These are phyloP conservation scores for Cetradonia linearis DNA, from an alignment of 495 filamentous ascomycete species.

Conservation along the genomic window DNA sequence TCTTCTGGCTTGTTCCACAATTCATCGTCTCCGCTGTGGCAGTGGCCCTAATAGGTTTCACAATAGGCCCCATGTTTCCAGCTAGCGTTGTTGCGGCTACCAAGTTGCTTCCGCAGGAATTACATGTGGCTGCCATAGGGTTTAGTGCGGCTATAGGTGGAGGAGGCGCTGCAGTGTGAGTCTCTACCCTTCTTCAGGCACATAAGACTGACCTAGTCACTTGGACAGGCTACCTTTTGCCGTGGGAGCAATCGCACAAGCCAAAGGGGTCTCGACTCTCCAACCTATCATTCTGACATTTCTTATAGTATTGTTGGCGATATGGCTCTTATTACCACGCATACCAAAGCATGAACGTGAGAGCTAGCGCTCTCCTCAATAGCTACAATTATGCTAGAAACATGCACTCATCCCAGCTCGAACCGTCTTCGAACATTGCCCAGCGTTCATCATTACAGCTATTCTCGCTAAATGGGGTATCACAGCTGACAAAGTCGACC, in stretches of 20 bases:
- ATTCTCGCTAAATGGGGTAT: constrained; percentile 4
- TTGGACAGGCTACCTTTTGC: constrained; percentile 57
- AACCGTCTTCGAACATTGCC: background rate
- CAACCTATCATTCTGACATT: constrained; percentile 67
- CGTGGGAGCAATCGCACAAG: constrained; percentile 74
- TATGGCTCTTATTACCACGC: constrained; percentile 43
- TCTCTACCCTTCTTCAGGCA: background rate
- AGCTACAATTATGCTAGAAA: background rate
- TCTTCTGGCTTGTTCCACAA: constrained; percentile 61
- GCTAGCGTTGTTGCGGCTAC: constrained; percentile 70
- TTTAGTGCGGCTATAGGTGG: constrained; percentile 78
- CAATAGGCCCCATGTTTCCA: constrained; percentile 57
- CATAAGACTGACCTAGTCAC: constrained; percentile 9
- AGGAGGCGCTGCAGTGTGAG: constrained; percentile 50
- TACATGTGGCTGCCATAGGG: constrained; percentile 74
- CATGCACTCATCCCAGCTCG: background rate
- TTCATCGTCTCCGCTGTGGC: constrained; percentile 64
- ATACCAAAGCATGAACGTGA: constrained; percentile 21
- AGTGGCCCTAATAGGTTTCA: constrained; percentile 61
- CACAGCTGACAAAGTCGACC: background rate
- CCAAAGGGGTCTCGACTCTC: constrained; percentile 64
- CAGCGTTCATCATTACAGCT: background rate
- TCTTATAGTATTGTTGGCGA: constrained; percentile 44
- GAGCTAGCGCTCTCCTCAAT: constrained; percentile 3
- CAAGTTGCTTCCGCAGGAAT: constrained; percentile 64